Base-by-base conservation (phyloP, 441 rosid genomes). In the Metrosideros polymorpha region DNA sequence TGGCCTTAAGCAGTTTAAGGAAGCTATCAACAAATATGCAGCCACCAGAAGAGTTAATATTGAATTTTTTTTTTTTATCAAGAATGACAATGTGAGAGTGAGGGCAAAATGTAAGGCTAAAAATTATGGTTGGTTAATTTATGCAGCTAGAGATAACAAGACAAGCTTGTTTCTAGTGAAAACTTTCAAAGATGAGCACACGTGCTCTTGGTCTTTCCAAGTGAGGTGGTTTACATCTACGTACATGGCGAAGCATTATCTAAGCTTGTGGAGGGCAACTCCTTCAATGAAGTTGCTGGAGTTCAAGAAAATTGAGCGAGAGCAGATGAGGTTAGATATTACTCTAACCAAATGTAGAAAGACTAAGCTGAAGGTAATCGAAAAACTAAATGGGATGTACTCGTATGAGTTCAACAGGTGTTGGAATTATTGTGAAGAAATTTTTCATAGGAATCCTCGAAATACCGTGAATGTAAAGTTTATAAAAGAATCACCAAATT, bases 321-420 rank as follows among this genome's bases (percentile, higher is more conserved):
- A 57, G 66, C 18, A n/a, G 3, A n/a, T 13, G 35, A 57, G 9
- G 18, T 57, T 57, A n/a, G 66, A 57, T 13, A 30, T 1, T 24
- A 0, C 43, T 42, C 4, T 42, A 42, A 42, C 15, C 30, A 1
- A 56, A 1, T 57, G 35, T 0, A 13, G 5, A 57, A 57, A 18
- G 66, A 57, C 66, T 57, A 57, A n/a, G 32, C 18, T 15, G 30
- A n/a, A 5, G 18, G 30, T 0, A 57, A 57, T n/a, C 9, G 5
- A n/a, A 57, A 57, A 57, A n/a, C 17, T n/a, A 57, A 57, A 57
- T 57, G 63, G 17, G 32, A 27, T 56, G 8, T 56, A 6, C 63
- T 27, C 32, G 6, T 27, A 56, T 56, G 29, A 56, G 29, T 56
- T 27, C 2, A 0, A 56, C 63, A 9, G 27, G 63, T 12, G 1